Conservation (phyloP, 495 filamentous ascomycete genomes). For the Podospora conica region DNA sequence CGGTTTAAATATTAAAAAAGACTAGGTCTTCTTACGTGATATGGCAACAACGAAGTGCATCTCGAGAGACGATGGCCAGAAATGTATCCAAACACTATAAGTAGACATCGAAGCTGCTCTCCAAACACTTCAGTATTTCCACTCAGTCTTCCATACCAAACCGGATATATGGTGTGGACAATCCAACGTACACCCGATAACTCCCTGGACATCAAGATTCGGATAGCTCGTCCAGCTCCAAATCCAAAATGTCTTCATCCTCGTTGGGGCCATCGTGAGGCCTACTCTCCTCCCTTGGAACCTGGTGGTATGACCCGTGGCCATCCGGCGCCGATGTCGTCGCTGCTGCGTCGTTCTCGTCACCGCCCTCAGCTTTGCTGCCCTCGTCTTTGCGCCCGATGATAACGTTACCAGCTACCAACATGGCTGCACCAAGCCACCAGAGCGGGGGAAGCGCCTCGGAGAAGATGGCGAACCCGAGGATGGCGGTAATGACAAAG, state of each 20-base stretch:
- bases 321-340: constrained; percentile 16
- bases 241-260: constrained; percentile 21
- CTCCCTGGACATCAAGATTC: not conserved
- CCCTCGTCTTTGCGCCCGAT: constrained; percentile 75
- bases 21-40: not conserved
- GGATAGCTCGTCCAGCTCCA: constrained; percentile 7
- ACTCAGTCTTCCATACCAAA: no score
- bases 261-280: constrained; percentile 4
- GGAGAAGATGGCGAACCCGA: constrained; percentile 50
- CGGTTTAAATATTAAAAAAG: not conserved
- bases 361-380: not conserved
- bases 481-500: constrained; percentile 84
- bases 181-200: not conserved
- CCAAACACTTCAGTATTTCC: not conserved
- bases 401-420: constrained; percentile 86
- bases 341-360: constrained; percentile 1
- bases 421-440: constrained; percentile 79
- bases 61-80: not conserved
- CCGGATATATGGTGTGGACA: not conserved
- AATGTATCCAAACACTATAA: not conserved
- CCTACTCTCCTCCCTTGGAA: not conserved
- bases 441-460: constrained; percentile 55
- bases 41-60: not conserved
- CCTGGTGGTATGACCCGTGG: constrained; percentile 1
- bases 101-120: not conserved